phyloP scores from a whole-genome alignment of 2,329 filamentous ascomycete genomes.

The Triangularia verruculosa region DNA sequence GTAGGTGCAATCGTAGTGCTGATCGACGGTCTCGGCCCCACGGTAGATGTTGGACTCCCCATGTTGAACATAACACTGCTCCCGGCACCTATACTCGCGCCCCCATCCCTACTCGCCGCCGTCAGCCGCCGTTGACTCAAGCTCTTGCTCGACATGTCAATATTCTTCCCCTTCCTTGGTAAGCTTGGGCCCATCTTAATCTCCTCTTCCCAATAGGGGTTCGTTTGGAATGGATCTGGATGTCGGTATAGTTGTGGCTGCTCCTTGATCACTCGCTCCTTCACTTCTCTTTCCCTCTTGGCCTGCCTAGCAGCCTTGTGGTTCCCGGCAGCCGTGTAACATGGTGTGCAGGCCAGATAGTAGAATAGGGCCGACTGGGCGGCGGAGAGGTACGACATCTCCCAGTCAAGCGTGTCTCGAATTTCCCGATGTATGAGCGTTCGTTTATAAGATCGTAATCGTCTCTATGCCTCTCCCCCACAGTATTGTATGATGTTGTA shows the following conservation, averaged over 20 bases:
- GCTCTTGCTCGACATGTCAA: constrained; percentile 47
- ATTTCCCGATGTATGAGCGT: neutral
- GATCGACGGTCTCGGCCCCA: constrained; percentile 26
- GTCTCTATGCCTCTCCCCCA: neutral
- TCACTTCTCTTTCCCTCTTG: constrained; percentile 63
- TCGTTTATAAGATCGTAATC: neutral
- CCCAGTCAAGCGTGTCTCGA: constrained; percentile 5
- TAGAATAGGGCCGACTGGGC: constrained; percentile 78
- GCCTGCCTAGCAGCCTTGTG: constrained; percentile 70
- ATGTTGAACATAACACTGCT: constrained; percentile 39
- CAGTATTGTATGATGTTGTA: neutral
- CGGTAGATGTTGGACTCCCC: constrained; percentile 20
- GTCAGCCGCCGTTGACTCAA: constrained; percentile 59
- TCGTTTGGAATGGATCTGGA: constrained; percentile 79
- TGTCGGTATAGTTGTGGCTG: constrained; percentile 75
- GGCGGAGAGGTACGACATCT: constrained; percentile 55
- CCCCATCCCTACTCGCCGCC: constrained; percentile 50
- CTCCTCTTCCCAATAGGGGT: constrained; percentile 85
- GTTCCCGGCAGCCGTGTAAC: constrained; percentile 66
- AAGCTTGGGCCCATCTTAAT: constrained; percentile 76
- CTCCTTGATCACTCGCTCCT: constrained; percentile 62
- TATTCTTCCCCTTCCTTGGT: constrained; percentile 56
- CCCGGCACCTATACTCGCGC: constrained; percentile 37
- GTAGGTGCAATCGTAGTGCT: constrained; percentile 39
- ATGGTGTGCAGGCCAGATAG: constrained; percentile 74